phyloP scores from a whole-genome alignment of 2,329 filamentous ascomycete species.

The Colletotrichum sp. region DNA sequence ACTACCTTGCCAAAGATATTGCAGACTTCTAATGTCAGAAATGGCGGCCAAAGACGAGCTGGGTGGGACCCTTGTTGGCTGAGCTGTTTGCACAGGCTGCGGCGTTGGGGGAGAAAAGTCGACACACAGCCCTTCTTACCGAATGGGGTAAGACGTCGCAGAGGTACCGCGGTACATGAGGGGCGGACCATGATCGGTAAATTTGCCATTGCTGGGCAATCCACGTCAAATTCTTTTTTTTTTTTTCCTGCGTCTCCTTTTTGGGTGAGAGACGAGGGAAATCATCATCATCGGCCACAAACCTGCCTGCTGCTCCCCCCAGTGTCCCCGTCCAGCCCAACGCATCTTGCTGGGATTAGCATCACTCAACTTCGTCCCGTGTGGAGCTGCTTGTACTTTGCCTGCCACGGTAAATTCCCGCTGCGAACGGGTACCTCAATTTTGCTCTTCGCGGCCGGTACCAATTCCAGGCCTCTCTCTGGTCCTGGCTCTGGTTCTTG shows the following conservation, averaged over 20 bases:
- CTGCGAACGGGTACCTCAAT: neutral
- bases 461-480: neutral
- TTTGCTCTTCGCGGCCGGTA: neutral
- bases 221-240: neutral
- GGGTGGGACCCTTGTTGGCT: neutral
- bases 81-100: neutral
- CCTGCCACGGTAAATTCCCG: neutral
- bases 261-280: neutral
- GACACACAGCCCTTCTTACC: neutral
- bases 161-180: neutral
- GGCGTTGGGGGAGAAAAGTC: neutral
- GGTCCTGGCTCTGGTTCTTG: neutral
- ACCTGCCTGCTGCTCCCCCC: neutral
- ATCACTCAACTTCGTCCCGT: conserved; percentile 13
- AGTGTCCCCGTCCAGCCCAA: neutral
- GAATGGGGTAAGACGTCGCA: neutral
- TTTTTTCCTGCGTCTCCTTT: neutral
- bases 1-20: neutral
- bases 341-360: neutral
- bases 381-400: conserved; percentile 2
- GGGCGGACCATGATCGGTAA: conserved; percentile 1
- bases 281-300: neutral
- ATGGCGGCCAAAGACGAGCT: neutral
- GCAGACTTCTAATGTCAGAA: neutral
- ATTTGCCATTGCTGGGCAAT: conserved; percentile 1